Evolutionary conservation across 169 alveolate genomes (phyloP).

Genomic region (Eimeria sp.): DNA sequence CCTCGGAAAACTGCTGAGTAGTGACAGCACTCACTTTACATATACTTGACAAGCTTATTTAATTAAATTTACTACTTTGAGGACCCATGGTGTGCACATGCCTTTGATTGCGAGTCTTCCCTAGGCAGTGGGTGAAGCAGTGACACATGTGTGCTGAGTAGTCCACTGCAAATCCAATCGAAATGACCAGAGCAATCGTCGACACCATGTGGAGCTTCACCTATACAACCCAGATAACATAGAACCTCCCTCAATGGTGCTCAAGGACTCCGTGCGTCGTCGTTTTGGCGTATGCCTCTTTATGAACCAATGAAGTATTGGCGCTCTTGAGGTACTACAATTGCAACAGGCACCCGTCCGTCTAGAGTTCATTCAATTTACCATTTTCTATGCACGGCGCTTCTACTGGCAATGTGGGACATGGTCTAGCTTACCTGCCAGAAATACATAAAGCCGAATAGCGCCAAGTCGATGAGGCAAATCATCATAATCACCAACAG

Average conservation of each 20-base stretch:
- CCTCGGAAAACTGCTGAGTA: neutral
- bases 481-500: conserved; percentile 86
- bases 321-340: neutral
- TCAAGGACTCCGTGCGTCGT: neutral
- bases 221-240: neutral
- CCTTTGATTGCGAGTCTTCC: conserved; percentile 85
- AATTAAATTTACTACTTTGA: too few species aligned
- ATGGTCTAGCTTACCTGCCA: conserved; percentile 76
- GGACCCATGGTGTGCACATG: neutral
- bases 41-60: too few species aligned
- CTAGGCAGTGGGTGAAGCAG: conserved; percentile 88
- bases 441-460: conserved; percentile 89
- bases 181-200: conserved; percentile 86
- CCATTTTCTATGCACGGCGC: neutral
- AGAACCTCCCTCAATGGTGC: neutral
- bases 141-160: conserved; percentile 90
- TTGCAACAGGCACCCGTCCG: neutral
- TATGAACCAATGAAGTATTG: neutral
- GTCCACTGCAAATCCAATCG: conserved; percentile 90
- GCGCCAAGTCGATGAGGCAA: conserved; percentile 87
- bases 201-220: conserved; percentile 89
- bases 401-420: neutral
- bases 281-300: neutral
- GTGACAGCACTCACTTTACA: neutral
- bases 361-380: neutral